Percentiles rank a stretch among this genome's conserved stretches.
These are phyloP conservation scores for Blastosporella zonata DNA, from an alignment of 1,284 basidiomycete genomes.

Conservation along the genomic window DNA sequence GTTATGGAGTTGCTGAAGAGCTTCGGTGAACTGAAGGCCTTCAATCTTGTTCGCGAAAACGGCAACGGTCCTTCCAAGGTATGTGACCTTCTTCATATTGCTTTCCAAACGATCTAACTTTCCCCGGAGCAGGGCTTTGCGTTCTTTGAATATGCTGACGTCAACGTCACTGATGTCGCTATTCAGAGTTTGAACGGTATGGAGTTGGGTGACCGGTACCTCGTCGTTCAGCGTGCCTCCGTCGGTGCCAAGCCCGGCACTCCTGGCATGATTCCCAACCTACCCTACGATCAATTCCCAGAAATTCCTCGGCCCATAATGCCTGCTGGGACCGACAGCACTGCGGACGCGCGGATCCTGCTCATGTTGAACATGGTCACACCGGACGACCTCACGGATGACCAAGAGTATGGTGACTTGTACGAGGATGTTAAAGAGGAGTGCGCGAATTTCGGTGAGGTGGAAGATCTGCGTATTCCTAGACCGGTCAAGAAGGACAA, in stretches of 20 bases:
- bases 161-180: slow-evolving; percentile 87
- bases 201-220: slow-evolving; percentile 94
- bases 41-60: slow-evolving; percentile 96
- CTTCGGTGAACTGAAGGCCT: slow-evolving; percentile 96
- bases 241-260: slow-evolving; percentile 80
- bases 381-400: slow-evolving; percentile 87
- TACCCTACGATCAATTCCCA: slow-evolving; percentile 71
- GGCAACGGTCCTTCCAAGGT: slow-evolving; percentile 89
- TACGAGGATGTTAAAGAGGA: slow-evolving; percentile 95
- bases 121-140: slow-evolving; percentile 78
- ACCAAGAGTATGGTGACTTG: slow-evolving; percentile 92
- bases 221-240: slow-evolving; percentile 97
- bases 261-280: slow-evolving; percentile 55
- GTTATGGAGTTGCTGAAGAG: slow-evolving; percentile 96
- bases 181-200: slow-evolving; percentile 96
- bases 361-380: slow-evolving; percentile 99
- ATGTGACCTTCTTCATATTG: slow-evolving; percentile 3
- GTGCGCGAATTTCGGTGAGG: slow-evolving; percentile 77
- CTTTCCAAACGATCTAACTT: not conserved
- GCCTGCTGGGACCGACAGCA: slow-evolving; percentile 61
- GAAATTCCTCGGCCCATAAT: slow-evolving; percentile 82
- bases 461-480: slow-evolving; percentile 88
- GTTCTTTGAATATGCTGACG: slow-evolving; percentile 97
- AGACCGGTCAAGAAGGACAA: slow-evolving; percentile 85
- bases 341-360: slow-evolving; percentile 74